Conservation (phyloP, 2,329 filamentous ascomycete genomes). For the Rugonectria rugulosa region DNA sequence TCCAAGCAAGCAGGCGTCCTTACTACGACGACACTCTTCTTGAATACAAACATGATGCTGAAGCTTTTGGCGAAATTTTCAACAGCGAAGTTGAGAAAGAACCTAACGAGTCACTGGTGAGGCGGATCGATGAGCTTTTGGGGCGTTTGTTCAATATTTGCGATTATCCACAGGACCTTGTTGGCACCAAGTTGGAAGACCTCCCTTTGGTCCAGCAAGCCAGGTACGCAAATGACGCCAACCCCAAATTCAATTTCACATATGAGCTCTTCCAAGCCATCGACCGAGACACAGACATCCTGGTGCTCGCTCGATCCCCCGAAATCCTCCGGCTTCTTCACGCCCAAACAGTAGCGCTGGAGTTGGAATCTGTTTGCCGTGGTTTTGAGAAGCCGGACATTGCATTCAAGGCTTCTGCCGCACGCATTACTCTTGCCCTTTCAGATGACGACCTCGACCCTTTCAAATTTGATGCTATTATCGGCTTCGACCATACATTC, state of each 20-base stretch:
- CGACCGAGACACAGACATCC: slow-evolving; percentile 53
- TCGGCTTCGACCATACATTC: slow-evolving; percentile 63
- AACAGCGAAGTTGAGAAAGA: slow-evolving; percentile 47
- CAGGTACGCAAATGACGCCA: slow-evolving; percentile 63
- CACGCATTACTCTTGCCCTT: slow-evolving; percentile 53
- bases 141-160: slow-evolving; percentile 60
- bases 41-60: slow-evolving; percentile 52
- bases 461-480: slow-evolving; percentile 56
- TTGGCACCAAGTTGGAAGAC: slow-evolving; percentile 50
- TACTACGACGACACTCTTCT: slow-evolving; percentile 60
- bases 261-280: slow-evolving; percentile 61
- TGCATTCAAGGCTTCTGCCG: slow-evolving; percentile 43
- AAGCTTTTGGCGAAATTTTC: slow-evolving; percentile 54
- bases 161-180: slow-evolving; percentile 62
- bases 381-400: slow-evolving; percentile 39
- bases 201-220: slow-evolving; percentile 52
- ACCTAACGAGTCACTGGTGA: slow-evolving; percentile 50
- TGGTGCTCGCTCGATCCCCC: slow-evolving; percentile 61
- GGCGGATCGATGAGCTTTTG: slow-evolving; percentile 61
- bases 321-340: slow-evolving; percentile 61
- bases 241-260: slow-evolving; percentile 67
- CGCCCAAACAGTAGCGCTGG: slow-evolving; percentile 53
- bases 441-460: slow-evolving; percentile 49
- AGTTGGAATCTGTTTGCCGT: slow-evolving; percentile 45
- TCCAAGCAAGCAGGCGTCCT: slow-evolving; percentile 60